Evolutionary conservation across 2,329 filamentous ascomycete species (phyloP).

Genomic region (Colletotrichum sp.): DNA sequence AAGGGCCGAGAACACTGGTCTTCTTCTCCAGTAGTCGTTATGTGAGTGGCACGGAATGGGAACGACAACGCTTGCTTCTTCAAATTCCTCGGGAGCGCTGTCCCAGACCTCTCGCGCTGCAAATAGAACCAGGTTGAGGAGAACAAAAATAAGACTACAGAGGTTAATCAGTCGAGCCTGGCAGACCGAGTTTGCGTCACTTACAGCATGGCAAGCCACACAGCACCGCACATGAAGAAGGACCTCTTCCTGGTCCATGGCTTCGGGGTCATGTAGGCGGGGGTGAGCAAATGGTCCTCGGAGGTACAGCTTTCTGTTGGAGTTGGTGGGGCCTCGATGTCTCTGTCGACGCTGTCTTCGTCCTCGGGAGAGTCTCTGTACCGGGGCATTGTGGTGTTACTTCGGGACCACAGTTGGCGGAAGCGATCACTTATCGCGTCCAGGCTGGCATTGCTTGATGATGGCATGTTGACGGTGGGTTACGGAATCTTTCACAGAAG

Average conservation of each 20-base stretch:
- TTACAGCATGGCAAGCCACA: conserved; percentile 20
- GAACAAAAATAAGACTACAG: conserved; percentile 9
- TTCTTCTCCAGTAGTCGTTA: conserved; percentile 73
- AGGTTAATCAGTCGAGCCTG: background rate
- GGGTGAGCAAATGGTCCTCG: conserved; percentile 4
- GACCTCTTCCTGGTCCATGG: conserved; percentile 15
- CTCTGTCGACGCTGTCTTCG: background rate
- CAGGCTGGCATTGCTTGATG: background rate
- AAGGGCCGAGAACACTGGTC: conserved; percentile 68
- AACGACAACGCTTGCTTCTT: conserved; percentile 33
- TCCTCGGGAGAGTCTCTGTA: conserved; percentile 6
- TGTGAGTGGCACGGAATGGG: conserved; percentile 70
- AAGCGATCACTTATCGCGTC: conserved; percentile 14
- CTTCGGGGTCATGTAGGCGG: conserved; percentile 5
- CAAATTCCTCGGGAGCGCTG: background rate
- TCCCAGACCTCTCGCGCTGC: conserved; percentile 13
- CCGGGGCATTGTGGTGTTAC: background rate
- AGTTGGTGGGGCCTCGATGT: background rate
- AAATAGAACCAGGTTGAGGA: conserved; percentile 16
- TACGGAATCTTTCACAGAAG: background rate
- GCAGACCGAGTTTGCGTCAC: background rate
- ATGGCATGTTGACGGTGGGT: background rate
- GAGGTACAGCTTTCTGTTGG: conserved; percentile 9
- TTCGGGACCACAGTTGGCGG: conserved; percentile 4
- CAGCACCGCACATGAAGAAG: conserved; percentile 16